phyloP scores from a whole-genome alignment of 345 rosid genomes.

The Aethionema arabicum region DNA sequence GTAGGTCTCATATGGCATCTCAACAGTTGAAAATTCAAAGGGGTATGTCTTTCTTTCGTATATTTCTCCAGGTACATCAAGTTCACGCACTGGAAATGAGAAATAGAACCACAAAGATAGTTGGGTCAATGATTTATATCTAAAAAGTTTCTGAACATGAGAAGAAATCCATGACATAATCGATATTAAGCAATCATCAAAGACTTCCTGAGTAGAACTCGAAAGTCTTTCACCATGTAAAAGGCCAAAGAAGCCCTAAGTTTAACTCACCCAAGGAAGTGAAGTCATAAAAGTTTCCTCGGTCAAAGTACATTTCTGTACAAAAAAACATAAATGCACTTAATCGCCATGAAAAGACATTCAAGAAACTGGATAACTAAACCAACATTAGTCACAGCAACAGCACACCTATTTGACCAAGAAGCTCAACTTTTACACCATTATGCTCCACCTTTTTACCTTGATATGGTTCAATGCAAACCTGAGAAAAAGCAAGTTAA shows the following conservation, averaged over 20 bases:
- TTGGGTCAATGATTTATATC: not conserved
- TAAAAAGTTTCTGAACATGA: not conserved
- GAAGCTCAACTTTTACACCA: slow-evolving; percentile 94
- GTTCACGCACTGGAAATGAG: slow-evolving; percentile 73
- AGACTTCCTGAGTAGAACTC: too few species aligned
- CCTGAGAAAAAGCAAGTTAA: slow-evolving; percentile 40
- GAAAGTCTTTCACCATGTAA: not conserved
- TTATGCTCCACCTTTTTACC: slow-evolving; percentile 96
- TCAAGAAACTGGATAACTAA: not conserved
- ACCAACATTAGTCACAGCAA: not conserved
- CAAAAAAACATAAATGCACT: slow-evolving; percentile 17
- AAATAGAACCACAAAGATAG: slow-evolving; percentile 16
- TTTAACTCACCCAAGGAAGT: slow-evolving; percentile 86
- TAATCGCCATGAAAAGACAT: slow-evolving; percentile 1
- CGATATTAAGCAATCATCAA: not conserved
- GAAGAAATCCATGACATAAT: slow-evolving; percentile 6
- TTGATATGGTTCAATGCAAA: slow-evolving; percentile 75
- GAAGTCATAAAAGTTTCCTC: slow-evolving; percentile 93
- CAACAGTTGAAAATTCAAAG: slow-evolving; percentile 90
- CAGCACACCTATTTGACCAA: slow-evolving; percentile 85
- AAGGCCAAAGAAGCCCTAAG: slow-evolving; percentile 16
- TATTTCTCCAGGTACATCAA: slow-evolving; percentile 97
- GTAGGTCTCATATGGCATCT: slow-evolving; percentile 97
- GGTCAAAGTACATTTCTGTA: slow-evolving; percentile 92
- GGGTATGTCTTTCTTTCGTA: slow-evolving; percentile 84